Evolutionary conservation across 129 eudicot genomes (phyloP).

Genomic region (Gnaphalium uliginosum): DNA sequence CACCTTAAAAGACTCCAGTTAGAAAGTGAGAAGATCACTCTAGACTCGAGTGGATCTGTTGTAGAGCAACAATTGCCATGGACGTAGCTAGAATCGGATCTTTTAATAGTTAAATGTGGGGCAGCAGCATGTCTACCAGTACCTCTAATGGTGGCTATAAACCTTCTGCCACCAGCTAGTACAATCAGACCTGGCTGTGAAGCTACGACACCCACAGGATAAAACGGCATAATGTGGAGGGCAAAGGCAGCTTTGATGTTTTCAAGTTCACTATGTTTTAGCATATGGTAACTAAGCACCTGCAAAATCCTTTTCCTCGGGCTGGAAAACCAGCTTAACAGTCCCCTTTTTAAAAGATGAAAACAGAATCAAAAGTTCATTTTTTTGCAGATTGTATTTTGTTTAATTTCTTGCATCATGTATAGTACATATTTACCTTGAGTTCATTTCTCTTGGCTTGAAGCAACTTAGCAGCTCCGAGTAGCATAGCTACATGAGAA

Average conservation of each 20-base stretch:
- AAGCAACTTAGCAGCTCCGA: conserved; percentile 69
- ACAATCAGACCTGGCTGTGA: conserved; percentile 53
- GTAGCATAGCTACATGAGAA: conserved; percentile 68
- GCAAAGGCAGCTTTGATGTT: conserved; percentile 49
- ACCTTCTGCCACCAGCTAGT: conserved; percentile 57
- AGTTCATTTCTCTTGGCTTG: conserved; percentile 41
- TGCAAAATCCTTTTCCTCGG: conserved; percentile 60
- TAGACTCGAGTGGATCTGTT: conserved; percentile 66
- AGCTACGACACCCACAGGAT: conserved; percentile 50
- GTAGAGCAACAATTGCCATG: conserved; percentile 50
- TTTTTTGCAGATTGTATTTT: not conserved
- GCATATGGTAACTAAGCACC: conserved; percentile 57
- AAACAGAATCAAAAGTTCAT: not conserved
- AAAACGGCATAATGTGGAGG: conserved; percentile 41
- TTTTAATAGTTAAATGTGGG: conserved; percentile 49
- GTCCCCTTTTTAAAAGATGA: conserved; percentile 45
- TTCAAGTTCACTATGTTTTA: conserved; percentile 53
- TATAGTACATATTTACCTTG: conserved; percentile 40
- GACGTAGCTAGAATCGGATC: conserved; percentile 66
- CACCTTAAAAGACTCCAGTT: not conserved
- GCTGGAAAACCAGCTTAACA: conserved; percentile 68
- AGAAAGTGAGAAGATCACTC: conserved; percentile 37
- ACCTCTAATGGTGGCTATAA: conserved; percentile 49
- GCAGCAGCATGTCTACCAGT: conserved; percentile 60
- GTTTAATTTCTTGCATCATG: not conserved